Evolutionary conservation across 108 stramenopile species (phyloP).

Genomic region (Chaetoceros muelleri): DNA sequence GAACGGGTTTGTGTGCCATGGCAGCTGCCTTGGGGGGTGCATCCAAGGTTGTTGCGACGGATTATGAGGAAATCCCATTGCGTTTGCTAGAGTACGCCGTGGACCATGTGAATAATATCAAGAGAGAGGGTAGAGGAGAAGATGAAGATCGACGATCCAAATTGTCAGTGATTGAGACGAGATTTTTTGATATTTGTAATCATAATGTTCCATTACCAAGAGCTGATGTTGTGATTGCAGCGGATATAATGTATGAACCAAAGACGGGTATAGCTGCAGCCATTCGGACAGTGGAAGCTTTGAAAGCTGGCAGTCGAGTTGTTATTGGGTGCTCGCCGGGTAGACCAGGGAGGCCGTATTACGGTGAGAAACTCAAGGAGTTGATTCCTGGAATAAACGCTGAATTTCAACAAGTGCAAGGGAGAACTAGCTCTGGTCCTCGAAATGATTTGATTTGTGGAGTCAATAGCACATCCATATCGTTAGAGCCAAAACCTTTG

Average conservation of each 20-base stretch:
- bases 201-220: slow-evolving; percentile 14
- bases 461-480: slow-evolving; percentile 24
- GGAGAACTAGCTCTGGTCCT: slow-evolving; percentile 34
- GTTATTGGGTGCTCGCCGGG: slow-evolving; percentile 47
- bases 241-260: slow-evolving; percentile 63
- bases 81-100: slow-evolving; percentile 28
- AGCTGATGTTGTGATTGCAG: slow-evolving; percentile 40
- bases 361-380: slow-evolving; percentile 29
- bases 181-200: slow-evolving; percentile 41
- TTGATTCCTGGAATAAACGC: slow-evolving; percentile 17
- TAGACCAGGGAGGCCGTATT: slow-evolving; percentile 46
- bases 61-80: slow-evolving; percentile 47
- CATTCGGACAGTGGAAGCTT: slow-evolving; percentile 35
- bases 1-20: slow-evolving; percentile 49
- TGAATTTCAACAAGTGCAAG: slow-evolving; percentile 28
- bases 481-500: slow-evolving; percentile 23
- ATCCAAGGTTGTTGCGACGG: slow-evolving; percentile 38
- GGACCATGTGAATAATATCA: slow-evolving; percentile 8
- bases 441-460: slow-evolving; percentile 54
- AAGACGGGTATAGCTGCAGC: slow-evolving; percentile 50
- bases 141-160: background rate
- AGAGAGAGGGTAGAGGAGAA: background rate
- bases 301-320: slow-evolving; percentile 30
- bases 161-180: slow-evolving; percentile 6
- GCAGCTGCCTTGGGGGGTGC: slow-evolving; percentile 30